Base-by-base conservation (phyloP, 805 yeast species). In the Metschnikowia shivogae region DNA sequence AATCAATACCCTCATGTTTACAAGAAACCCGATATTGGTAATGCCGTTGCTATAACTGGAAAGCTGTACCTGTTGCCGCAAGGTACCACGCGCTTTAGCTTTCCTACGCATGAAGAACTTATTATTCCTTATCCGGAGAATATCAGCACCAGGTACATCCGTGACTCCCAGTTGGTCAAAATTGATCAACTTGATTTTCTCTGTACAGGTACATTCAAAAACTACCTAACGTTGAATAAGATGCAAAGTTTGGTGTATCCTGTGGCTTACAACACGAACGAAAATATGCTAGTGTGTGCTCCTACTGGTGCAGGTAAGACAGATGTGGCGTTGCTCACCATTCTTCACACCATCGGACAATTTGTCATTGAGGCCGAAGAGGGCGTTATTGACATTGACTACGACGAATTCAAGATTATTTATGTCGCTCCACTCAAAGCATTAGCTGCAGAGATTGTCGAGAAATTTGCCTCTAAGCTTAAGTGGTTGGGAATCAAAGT, bases 351-450 rank as follows among this genome's bases (percentile, higher is more conserved):
- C 0, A 82, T 92, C 11, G 78, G 81, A 30, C 95, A 87, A 59
- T 84, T 76, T 60, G 74, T 82, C 0, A 74, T 79, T 0, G 80
- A 79, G 44, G 66, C 74, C 1, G 65, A 51, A 42, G 57, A 67
- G 34, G 72, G 76, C 12, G 71, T 76, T n/a, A 56, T 79, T 29
- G 84, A 84, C 53, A 80, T 90, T 28, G 86, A 82, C 53, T 86
- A 83, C 52, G 88, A 84, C 54, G 92, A 84, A 49, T 93, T 92
- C 65, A 93, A 93, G 60, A 83, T 93, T 42, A 82, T 93, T 5
- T 93, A 89, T 59, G 95, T 89, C 13, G 97, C 97, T 0, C 97
- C 97, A 0, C 68, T 90, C 52, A 90, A 90, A 61, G 97, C 97
- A 1, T 68, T 90, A 42, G 97, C 99, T 0, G 96, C 97, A 0